Conservation (phyloP, 345 rosid genomes). For the Ceriops zippeliana region DNA sequence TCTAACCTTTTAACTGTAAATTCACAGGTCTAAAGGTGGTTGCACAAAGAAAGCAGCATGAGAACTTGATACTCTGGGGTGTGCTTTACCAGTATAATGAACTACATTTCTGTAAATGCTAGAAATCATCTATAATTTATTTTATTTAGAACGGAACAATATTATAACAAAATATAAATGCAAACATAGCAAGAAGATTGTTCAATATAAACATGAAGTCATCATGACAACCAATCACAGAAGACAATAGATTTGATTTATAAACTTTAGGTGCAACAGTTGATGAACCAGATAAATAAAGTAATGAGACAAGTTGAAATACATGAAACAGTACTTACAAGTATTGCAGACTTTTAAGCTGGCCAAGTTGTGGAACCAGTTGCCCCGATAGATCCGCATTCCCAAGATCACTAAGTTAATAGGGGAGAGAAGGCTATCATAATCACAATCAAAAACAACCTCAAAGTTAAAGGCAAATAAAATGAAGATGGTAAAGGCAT, state of each 20-base stretch:
- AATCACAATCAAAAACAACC: conserved; percentile 2
- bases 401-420: conserved; percentile 51
- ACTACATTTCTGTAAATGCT: background rate
- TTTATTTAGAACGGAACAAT: background rate
- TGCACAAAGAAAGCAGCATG: too few species aligned
- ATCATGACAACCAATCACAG: background rate
- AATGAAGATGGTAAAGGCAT: conserved; percentile 9
- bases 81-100: background rate
- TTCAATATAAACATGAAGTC: background rate
- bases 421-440: background rate
- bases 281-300: conserved; percentile 1
- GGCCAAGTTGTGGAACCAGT: conserved; percentile 60
- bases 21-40: background rate
- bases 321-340: conserved; percentile 44
- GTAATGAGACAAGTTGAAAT: background rate
- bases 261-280: background rate
- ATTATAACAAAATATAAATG: background rate
- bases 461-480: background rate
- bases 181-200: background rate
- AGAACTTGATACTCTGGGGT: too few species aligned
- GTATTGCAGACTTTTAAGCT: conserved; percentile 64
- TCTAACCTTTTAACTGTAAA: background rate
- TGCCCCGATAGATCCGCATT: conserved; percentile 64
- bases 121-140: background rate
- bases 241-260: background rate